Conservation (phyloP, 73 alveolate genomes). For the Tetrahymena thermophila region DNA sequence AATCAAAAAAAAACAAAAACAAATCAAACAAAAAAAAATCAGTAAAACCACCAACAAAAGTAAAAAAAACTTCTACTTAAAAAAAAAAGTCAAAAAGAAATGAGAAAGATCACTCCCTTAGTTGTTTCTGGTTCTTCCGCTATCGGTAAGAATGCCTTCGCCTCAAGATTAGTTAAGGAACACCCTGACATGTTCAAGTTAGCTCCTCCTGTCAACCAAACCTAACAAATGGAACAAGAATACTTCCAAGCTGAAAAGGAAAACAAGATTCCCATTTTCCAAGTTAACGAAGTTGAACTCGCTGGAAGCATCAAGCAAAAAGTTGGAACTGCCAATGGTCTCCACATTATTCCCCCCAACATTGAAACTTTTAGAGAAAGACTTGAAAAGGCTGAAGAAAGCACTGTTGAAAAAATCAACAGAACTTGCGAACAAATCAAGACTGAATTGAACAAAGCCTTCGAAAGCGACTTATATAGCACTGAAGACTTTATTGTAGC, state of each 20-base stretch:
- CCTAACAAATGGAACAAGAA: background rate
- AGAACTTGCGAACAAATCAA: background rate
- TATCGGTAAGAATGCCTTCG: background rate
- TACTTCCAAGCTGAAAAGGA: background rate
- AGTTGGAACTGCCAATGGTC: background rate
- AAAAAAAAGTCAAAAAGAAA: background rate
- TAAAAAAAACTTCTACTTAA: background rate
- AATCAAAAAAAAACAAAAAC: background rate
- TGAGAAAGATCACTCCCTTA: background rate
- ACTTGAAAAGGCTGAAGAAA: background rate
- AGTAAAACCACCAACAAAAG: background rate
- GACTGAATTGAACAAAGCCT: background rate
- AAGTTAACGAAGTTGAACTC: background rate
- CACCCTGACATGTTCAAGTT: conserved; percentile 1
- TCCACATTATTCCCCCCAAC: background rate
- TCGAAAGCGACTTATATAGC: background rate
- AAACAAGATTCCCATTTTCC: background rate
- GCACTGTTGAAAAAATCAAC: background rate
- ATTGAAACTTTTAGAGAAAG: background rate
- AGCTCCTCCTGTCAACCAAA: background rate
- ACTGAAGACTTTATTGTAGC: background rate
- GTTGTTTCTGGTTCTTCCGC: background rate
- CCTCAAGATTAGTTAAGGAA: background rate
- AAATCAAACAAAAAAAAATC: background rate
- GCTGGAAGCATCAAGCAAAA: background rate